phyloP scores from a whole-genome alignment of 2,329 filamentous ascomycete genomes.

The Aspergillus pseudonomiae region DNA sequence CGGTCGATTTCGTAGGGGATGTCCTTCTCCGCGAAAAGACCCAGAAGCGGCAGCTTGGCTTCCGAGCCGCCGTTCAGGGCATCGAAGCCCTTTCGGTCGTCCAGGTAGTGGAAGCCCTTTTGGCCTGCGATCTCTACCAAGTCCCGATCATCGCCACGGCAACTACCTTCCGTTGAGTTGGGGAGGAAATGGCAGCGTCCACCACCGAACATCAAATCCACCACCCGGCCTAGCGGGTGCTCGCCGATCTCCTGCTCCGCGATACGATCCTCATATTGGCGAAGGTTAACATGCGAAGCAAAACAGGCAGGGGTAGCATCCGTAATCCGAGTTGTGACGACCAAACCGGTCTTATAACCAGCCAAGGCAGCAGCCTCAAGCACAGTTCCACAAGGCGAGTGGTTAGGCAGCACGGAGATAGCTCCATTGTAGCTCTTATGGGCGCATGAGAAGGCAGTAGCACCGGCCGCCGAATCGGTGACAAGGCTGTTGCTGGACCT shows the following conservation, averaged over 20 bases:
- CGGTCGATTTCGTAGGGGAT: constrained; percentile 95
- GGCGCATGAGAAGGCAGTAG: constrained; percentile 92
- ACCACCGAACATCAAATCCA: constrained; percentile 91
- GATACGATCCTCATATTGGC: constrained; percentile 84
- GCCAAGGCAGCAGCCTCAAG: constrained; percentile 91
- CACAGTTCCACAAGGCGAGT: constrained; percentile 84
- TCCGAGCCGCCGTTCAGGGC: constrained; percentile 66
- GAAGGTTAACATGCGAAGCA: constrained; percentile 79
- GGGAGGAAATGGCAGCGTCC: constrained; percentile 91
- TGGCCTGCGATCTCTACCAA: constrained; percentile 72
- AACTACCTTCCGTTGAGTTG: constrained; percentile 79
- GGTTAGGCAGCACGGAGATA: constrained; percentile 84
- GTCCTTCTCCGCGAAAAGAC: constrained; percentile 79
- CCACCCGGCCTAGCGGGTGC: constrained; percentile 80
- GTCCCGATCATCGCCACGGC: constrained; percentile 76
- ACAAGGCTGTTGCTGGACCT: constrained; percentile 81
- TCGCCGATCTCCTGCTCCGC: constrained; percentile 90
- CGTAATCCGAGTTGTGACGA: constrained; percentile 92
- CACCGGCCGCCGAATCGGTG: constrained; percentile 95
- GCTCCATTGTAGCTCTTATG: constrained; percentile 96
- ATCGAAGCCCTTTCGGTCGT: constrained; percentile 75
- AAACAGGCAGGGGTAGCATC: constrained; percentile 97
- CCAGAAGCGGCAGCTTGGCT: constrained; percentile 78
- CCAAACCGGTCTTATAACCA: constrained; percentile 89
- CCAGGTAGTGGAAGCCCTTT: constrained; percentile 79